Conservation (phyloP, 225 moss, liverwort and hornwort species). For the Polytrichum formosum region DNA sequence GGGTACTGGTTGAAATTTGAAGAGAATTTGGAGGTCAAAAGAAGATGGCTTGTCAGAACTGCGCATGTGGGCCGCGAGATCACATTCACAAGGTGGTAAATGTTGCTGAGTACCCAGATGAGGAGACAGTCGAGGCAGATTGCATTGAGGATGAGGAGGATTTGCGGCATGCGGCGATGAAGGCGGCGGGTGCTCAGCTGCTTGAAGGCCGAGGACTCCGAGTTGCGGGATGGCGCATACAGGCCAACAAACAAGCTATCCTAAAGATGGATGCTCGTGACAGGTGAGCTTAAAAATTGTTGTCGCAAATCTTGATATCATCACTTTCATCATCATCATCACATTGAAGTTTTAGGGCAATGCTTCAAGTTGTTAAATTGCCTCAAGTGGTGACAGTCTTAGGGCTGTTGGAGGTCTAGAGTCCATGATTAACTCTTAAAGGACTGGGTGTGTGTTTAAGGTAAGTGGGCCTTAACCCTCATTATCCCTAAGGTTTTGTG, state of each 20-base stretch:
- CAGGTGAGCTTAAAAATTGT: slow-evolving; percentile 17
- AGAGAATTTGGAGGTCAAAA: neutral
- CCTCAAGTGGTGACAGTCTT: too few relatives aligned
- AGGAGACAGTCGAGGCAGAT: slow-evolving; percentile 6
- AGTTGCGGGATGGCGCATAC: slow-evolving; percentile 37
- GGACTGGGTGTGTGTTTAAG: too few relatives aligned
- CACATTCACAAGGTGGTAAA: slow-evolving; percentile 1
- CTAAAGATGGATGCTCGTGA: slow-evolving; percentile 39
- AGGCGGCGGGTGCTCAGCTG: slow-evolving; percentile 22
- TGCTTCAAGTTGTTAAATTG: too few relatives aligned
- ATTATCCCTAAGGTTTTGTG: too few relatives aligned
- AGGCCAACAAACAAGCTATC: slow-evolving; percentile 35
- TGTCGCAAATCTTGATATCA: too few relatives aligned
- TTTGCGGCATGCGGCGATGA: slow-evolving; percentile 17
- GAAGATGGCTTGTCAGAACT: slow-evolving; percentile 22
- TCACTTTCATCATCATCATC: too few relatives aligned
- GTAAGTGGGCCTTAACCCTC: too few relatives aligned
- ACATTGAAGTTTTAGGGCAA: too few relatives aligned
- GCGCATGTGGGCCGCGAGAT: slow-evolving; percentile 17
- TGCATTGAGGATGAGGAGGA: slow-evolving; percentile 33
- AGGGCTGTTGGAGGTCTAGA: too few relatives aligned
- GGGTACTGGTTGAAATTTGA: neutral
- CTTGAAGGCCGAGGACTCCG: slow-evolving; percentile 30
- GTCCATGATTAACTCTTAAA: too few relatives aligned
- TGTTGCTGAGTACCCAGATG: slow-evolving; percentile 8